Conservation (phyloP, 306 rosid genomes). For the Cucumis cinereus region DNA sequence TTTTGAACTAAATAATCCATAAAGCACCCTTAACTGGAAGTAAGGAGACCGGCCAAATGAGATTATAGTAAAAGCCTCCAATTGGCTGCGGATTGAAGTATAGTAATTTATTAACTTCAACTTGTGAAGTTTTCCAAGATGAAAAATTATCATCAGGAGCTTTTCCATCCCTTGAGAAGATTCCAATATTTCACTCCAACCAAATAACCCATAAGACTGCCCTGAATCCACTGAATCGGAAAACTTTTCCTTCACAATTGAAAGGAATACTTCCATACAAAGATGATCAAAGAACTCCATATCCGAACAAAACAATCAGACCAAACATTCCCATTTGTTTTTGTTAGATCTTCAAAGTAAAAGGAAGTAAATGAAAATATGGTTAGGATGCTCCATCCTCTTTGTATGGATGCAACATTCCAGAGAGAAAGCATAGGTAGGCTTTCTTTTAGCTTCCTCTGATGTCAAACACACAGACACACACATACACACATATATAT, state of each 20-base stretch:
- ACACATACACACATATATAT: too few species aligned
- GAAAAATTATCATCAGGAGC: neutral
- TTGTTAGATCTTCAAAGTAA: neutral
- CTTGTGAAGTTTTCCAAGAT: neutral
- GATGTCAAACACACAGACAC: too few species aligned
- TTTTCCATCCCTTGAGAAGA: neutral
- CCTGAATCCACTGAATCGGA: neutral
- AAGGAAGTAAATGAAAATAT: neutral
- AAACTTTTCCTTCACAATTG: neutral
- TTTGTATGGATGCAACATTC: neutral
- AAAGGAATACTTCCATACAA: neutral
- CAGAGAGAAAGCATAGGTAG: neutral
- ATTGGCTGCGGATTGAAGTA: neutral
- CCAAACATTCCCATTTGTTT: neutral
- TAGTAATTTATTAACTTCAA: neutral
- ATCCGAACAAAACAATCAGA: neutral
- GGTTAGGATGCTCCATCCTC: neutral
- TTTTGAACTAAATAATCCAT: neutral
- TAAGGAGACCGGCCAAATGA: neutral
- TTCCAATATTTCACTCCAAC: neutral
- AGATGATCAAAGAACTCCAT: neutral
- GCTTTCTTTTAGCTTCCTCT: too few species aligned
- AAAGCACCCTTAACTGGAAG: neutral
- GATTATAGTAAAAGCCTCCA: neutral
- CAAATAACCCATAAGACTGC: neutral